Evolutionary conservation across 2,329 filamentous ascomycete genomes (phyloP).

Genomic region (Botryosphaeria dothidea): DNA sequence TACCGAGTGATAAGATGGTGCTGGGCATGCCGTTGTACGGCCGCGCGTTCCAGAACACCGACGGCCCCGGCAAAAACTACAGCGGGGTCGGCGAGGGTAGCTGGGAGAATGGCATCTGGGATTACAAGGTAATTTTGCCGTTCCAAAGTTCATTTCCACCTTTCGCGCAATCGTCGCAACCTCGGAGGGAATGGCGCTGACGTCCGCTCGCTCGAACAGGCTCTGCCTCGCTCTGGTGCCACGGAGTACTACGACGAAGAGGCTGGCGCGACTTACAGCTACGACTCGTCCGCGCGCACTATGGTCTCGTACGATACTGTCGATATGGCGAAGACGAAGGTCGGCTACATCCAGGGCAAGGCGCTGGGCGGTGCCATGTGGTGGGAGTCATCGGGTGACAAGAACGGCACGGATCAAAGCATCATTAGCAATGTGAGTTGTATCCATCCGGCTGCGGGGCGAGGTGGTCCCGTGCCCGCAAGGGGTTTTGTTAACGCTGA

Average conservation of each 20-base stretch:
- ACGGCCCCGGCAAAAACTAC: constrained; percentile 70
- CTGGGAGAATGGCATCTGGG: constrained; percentile 84
- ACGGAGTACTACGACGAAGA: constrained; percentile 64
- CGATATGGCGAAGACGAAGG: constrained; percentile 67
- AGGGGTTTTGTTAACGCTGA: neutral
- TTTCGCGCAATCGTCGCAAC: too few species aligned
- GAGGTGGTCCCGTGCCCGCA: too few species aligned
- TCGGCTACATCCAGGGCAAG: constrained; percentile 65
- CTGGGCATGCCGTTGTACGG: constrained; percentile 93
- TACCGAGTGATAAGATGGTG: constrained; percentile 73
- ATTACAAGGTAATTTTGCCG: constrained; percentile 65
- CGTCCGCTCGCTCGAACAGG: too few species aligned
- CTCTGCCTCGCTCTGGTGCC: constrained; percentile 68
- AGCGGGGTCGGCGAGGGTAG: constrained; percentile 73
- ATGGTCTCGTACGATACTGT: constrained; percentile 79
- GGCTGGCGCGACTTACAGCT: constrained; percentile 74
- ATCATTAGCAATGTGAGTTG: constrained; percentile 54
- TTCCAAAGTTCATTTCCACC: too few species aligned
- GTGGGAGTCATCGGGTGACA: constrained; percentile 88
- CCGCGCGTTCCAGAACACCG: constrained; percentile 76
- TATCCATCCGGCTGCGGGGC: too few species aligned
- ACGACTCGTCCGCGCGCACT: constrained; percentile 60
- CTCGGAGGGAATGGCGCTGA: too few species aligned
- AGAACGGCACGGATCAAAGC: constrained; percentile 61
- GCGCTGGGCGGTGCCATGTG: constrained; percentile 88